These are phyloP conservation scores for Colletotrichum eleusines DNA, from an alignment of 2,329 filamentous ascomycete species.

Conservation along the genomic window DNA sequence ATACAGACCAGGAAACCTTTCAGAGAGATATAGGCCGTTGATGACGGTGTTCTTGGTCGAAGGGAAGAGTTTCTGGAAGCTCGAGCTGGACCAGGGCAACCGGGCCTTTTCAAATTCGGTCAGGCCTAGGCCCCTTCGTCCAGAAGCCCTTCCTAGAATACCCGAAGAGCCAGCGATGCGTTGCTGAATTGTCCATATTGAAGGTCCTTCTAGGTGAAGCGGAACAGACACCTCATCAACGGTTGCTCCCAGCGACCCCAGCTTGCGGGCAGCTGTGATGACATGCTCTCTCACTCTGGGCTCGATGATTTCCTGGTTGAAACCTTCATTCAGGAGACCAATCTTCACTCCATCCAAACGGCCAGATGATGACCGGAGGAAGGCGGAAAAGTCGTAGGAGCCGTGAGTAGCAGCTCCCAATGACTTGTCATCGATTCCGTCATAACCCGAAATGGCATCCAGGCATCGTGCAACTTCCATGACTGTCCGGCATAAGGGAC, in stretches of 20 bases:
- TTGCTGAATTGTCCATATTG: conserved; percentile 64
- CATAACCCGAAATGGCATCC: conserved; percentile 60
- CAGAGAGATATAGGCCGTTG: conserved; percentile 61
- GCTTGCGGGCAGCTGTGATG: conserved; percentile 54
- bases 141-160: conserved; percentile 58
- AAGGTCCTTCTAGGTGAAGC: conserved; percentile 58
- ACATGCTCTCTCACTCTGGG: conserved; percentile 56
- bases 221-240: conserved; percentile 65
- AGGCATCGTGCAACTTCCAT: conserved; percentile 56
- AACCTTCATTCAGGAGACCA: conserved; percentile 60
- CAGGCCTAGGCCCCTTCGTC: conserved; percentile 62
- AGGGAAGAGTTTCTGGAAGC: conserved; percentile 64
- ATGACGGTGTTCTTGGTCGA: conserved; percentile 68
- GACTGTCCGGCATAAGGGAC: conserved; percentile 57
- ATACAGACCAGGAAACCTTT: conserved; percentile 59
- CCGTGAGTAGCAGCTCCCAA: conserved; percentile 49
- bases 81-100: conserved; percentile 59
- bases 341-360: conserved; percentile 53
- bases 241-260: conserved; percentile 60
- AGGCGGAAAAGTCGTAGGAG: conserved; percentile 46
- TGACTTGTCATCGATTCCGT: conserved; percentile 61
- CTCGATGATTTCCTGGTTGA: conserved; percentile 54
- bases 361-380: conserved; percentile 41
- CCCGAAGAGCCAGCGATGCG: conserved; percentile 57
- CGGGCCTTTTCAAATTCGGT: conserved; percentile 63